These are phyloP conservation scores for Gracilariopsis chorda DNA, from an alignment of 23 red algal species.

Conservation along the genomic window DNA sequence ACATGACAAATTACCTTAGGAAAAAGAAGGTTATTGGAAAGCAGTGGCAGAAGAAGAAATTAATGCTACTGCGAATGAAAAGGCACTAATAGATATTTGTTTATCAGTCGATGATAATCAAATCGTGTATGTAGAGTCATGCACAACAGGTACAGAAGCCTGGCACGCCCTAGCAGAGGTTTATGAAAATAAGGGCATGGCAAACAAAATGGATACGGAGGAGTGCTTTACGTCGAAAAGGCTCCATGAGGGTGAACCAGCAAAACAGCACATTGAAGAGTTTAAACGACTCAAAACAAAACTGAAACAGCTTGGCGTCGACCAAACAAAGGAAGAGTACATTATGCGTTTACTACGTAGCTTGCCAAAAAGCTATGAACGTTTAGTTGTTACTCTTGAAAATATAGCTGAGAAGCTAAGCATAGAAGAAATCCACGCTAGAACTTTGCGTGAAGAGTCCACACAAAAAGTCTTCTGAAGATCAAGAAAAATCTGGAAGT, in stretches of 20 bases:
- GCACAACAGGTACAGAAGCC: background rate
- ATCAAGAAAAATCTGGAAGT: background rate
- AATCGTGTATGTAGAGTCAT: background rate
- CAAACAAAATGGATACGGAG: background rate
- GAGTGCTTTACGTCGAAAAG: background rate
- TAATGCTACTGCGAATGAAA: background rate
- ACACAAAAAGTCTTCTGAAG: background rate
- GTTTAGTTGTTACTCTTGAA: background rate
- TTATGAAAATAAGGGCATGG: background rate
- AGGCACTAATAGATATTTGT: background rate
- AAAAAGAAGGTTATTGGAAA: background rate
- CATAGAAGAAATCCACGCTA: background rate
- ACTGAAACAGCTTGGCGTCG: background rate
- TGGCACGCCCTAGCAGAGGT: background rate
- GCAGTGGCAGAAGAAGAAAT: background rate
- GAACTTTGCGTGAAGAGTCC: background rate
- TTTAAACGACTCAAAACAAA: background rate
- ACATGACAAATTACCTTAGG: background rate
- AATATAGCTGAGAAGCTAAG: background rate
- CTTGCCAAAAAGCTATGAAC: background rate
- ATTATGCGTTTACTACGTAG: background rate
- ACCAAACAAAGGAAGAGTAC: background rate
- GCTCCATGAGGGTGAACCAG: background rate
- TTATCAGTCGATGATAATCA: background rate
- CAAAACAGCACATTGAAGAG: conserved; percentile 6